Conservation (phyloP, 768 basidiomycete genomes). For the Kwoniella europaea region DNA sequence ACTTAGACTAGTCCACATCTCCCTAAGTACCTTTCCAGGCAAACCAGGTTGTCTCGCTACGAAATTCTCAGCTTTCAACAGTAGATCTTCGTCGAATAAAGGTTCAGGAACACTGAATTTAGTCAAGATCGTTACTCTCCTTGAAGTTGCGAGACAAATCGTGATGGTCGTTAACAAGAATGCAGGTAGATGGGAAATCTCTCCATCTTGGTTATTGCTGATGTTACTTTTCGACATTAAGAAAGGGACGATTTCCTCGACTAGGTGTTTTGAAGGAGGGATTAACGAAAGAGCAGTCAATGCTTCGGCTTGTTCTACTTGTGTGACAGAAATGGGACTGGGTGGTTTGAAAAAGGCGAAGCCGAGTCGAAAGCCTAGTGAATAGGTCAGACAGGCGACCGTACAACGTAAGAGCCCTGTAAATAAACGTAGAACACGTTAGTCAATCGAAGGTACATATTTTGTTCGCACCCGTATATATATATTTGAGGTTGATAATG, state of each 20-base stretch:
- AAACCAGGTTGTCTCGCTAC: constrained; percentile 5
- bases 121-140: neutral
- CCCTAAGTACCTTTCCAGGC: neutral
- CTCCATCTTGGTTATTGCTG: neutral
- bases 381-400: constrained; percentile 1
- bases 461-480: too few relatives aligned
- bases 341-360: neutral
- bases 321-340: neutral
- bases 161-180: neutral
- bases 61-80: constrained; percentile 1
- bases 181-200: neutral
- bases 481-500: neutral
- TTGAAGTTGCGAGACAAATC: neutral
- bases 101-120: neutral
- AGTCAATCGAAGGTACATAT: too few relatives aligned
- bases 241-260: neutral
- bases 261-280: neutral
- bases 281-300: constrained; percentile 1
- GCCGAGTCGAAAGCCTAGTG: neutral
- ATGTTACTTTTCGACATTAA: neutral
- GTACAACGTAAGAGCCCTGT: constrained; percentile 2
- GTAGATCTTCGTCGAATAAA: neutral
- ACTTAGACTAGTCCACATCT: constrained; percentile 5
- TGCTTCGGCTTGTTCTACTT: neutral
- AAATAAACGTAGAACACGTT: neutral